Evolutionary conservation across 1,284 basidiomycete species (phyloP), one percentile per base, ranked within the genome.

Genomic region (Microbotryum saponariae): DNA sequence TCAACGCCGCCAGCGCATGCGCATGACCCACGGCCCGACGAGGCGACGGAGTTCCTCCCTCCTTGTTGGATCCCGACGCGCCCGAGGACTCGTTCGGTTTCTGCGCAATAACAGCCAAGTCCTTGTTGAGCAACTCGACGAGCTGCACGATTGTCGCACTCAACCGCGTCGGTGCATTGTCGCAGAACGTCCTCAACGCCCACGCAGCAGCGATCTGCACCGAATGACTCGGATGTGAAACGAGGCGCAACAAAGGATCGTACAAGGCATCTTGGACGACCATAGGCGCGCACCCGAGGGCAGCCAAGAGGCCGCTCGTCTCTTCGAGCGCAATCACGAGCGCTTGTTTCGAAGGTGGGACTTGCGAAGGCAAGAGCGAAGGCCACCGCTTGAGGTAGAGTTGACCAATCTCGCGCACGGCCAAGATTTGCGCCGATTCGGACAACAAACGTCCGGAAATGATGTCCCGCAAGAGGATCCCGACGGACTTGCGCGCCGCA

Each of bases 361-460:
- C 78, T 66, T 89, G 85, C 6, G 89, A 89, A 2, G 91, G 91
- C 81, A 96, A 86, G 73, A 94, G 82, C 1, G 89, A 86, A 0
- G 91, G 91, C 91, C 91, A 98, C 62, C 88, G 83, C 73, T 89
- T 90, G 59, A 97, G 79, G 72, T 91, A 96, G 6, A 81, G 79
- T 55, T 80, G 84, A 0, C 88, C 85, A 53, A 97, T 78, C 67
- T 94, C 91, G 68, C 89, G 86, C 33, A 97, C 88, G 0, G 93
- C 94, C 44, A 82, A 79, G 54, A 97, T 93, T 76, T 97, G 93
- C 0, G 87, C 91, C 68, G 91, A 89, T 73, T 97, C 93, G 60
- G 87, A 87, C 54, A 98, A 77, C 81, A 97, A 86, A 59, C 91
- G 79, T 6, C 88, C 84, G 1, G 89, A 91, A 53, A 98, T 84